These are phyloP conservation scores for Monosporozyma servazzii DNA, from an alignment of 805 yeast genomes.

Conservation along the genomic window DNA sequence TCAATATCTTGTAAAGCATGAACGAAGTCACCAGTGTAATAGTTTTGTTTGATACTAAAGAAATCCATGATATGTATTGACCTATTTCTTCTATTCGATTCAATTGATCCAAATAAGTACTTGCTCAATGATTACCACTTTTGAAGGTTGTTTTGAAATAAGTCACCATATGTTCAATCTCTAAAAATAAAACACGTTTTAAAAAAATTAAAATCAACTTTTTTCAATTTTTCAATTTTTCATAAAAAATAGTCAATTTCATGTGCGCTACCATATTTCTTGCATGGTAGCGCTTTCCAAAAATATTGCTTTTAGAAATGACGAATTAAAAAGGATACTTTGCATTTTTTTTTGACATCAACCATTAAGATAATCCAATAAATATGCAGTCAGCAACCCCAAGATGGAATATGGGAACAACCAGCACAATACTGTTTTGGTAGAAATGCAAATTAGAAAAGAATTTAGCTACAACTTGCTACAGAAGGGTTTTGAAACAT, in stretches of 20 bases:
- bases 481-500: too few species aligned
- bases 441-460: too few species aligned
- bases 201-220: neutral
- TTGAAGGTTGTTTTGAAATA: neutral
- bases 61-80: constrained; percentile 32
- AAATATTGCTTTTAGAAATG: neutral
- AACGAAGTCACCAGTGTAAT: constrained; percentile 49
- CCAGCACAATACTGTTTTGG: too few species aligned
- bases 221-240: neutral
- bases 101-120: neutral
- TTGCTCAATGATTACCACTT: neutral
- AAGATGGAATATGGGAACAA: too few species aligned
- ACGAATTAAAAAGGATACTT: neutral
- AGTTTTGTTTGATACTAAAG: constrained; percentile 47
- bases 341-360: too few species aligned
- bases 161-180: neutral
- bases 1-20: constrained; percentile 35
- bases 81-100: neutral
- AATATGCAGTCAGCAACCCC: too few species aligned
- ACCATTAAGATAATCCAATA: neutral
- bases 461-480: too few species aligned
- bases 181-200: neutral
- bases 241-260: neutral
- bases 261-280: neutral
- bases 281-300: neutral